Conservation (phyloP, 768 basidiomycete species). For the Chlorophyllum brunneum region DNA sequence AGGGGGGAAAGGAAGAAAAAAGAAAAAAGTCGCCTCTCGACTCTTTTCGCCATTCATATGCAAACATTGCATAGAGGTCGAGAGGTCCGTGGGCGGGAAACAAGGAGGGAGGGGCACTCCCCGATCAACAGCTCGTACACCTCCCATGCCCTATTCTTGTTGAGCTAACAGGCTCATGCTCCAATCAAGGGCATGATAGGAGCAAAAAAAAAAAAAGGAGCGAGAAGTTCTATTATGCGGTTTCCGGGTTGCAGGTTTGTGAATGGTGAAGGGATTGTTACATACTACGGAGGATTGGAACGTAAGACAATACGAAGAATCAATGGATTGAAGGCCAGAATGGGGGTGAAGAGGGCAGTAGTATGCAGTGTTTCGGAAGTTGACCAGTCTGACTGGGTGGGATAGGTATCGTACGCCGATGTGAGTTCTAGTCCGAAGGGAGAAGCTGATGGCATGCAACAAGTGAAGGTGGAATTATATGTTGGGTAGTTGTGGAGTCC, state of each 20-base stretch:
- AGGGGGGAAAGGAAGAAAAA: not conserved
- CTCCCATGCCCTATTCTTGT: not conserved
- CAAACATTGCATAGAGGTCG: not conserved
- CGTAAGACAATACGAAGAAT: too few relatives aligned
- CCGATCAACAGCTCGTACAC: conserved; percentile 10
- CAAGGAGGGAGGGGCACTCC: not conserved
- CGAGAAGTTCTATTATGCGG: not conserved
- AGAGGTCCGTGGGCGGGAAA: not conserved
- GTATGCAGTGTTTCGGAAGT: not conserved
- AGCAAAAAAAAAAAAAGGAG: not conserved
- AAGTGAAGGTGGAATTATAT: conserved; percentile 1
- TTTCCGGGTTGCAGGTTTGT: not conserved
- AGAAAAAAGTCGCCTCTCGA: not conserved
- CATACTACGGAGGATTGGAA: not conserved
- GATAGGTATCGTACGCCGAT: not conserved
- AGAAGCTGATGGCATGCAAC: not conserved
- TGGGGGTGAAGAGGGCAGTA: not conserved
- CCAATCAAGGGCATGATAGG: not conserved
- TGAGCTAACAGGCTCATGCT: not conserved
- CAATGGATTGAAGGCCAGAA: not conserved
- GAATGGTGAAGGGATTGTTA: not conserved
- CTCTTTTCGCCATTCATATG: not conserved
- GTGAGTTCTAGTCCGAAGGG: not conserved
- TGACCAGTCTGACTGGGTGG: not conserved
- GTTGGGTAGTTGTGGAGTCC: not conserved